phyloP scores from a whole-genome alignment of 345 rosid genomes.

The Draba incana region DNA sequence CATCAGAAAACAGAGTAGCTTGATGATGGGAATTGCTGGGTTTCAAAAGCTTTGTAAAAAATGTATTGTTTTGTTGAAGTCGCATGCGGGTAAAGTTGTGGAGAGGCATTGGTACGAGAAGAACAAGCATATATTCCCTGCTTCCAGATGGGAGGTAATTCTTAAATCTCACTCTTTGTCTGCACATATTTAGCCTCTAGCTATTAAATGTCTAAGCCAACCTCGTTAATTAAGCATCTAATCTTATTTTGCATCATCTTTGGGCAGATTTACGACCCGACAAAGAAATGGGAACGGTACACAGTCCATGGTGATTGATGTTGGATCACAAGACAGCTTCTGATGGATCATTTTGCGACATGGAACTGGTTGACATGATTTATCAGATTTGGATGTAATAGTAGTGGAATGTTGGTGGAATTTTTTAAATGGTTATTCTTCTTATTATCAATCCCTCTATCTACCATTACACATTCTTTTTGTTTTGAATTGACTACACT shows the following conservation, averaged over 20 bases:
- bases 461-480: not conserved
- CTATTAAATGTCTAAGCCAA: not conserved
- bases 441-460: not conserved
- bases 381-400: conserved; percentile 12
- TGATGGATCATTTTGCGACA: conserved; percentile 1
- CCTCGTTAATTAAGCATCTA: not conserved
- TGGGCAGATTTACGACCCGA: conserved; percentile 80
- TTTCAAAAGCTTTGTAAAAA: conserved; percentile 9
- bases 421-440: conserved; percentile 6
- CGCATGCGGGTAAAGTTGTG: conserved; percentile 98
- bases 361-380: conserved; percentile 22
- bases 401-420: conserved; percentile 34
- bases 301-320: conserved; percentile 90
- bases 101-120: conserved; percentile 99
- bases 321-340: not conserved
- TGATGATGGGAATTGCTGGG: not conserved
- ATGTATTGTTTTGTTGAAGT: conserved; percentile 46
- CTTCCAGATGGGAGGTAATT: conserved; percentile 98
- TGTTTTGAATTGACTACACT: no score
- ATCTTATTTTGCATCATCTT: not conserved
- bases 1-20: not conserved
- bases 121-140: conserved; percentile 99
- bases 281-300: conserved; percentile 93
- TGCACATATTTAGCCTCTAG: not conserved
- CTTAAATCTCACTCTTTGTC: conserved; percentile 8